These are phyloP conservation scores for Aureobasidium pullulans DNA, from an alignment of 2,329 filamentous ascomycete genomes.

Conservation along the genomic window DNA sequence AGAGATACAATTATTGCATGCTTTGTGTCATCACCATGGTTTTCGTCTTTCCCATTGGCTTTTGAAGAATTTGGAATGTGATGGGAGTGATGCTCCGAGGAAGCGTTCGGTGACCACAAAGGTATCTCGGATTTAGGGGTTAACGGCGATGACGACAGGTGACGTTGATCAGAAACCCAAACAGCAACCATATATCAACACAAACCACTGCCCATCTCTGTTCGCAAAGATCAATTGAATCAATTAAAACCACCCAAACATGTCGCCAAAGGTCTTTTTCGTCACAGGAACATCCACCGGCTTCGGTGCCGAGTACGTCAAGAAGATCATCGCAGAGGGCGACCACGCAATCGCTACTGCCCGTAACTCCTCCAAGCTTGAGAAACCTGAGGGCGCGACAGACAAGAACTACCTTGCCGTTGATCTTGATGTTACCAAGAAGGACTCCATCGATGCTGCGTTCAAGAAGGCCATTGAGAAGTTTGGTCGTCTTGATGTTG, in stretches of 20 bases:
- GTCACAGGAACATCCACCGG: constrained; percentile 43
- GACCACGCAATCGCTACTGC: constrained; percentile 41
- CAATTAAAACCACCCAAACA: background rate
- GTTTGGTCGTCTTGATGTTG: constrained; percentile 51
- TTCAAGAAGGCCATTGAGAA: constrained; percentile 39
- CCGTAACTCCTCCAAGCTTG: constrained; percentile 37
- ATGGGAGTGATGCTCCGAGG: background rate
- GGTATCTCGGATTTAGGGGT: background rate
- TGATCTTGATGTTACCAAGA: constrained; percentile 46
- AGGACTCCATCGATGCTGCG: constrained; percentile 37
- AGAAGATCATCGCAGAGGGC: constrained; percentile 35
- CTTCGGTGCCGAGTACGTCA: constrained; percentile 39
- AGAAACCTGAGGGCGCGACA: constrained; percentile 31
- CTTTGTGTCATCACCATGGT: background rate
- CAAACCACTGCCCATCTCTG: background rate
- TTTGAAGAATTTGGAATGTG: background rate
- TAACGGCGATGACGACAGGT: constrained; percentile 1
- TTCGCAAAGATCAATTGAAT: background rate
- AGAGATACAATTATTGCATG: too few relatives aligned
- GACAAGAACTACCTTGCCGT: constrained; percentile 43
- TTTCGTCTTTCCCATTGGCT: background rate
- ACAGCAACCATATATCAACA: background rate
- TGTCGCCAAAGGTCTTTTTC: constrained; percentile 32
- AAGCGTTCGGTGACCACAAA: background rate
- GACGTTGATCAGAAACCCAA: background rate